A percentile compares a stretch with the other conserved stretches of the same genome.
Evolutionary conservation across 2,329 filamentous ascomycete genomes (phyloP).

Genomic region (Trichoderma sp.): DNA sequence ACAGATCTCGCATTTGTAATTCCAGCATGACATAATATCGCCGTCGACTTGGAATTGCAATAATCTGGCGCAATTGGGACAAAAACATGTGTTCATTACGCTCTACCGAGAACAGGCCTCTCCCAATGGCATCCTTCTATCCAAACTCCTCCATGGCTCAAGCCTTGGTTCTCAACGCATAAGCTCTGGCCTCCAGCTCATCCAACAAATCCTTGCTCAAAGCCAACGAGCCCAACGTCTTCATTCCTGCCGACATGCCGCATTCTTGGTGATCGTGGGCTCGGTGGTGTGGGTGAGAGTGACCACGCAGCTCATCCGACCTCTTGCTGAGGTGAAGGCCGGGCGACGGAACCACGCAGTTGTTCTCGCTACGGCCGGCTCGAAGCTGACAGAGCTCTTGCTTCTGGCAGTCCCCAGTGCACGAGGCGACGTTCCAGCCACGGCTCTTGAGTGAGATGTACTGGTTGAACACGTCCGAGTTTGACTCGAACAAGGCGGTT

Average conservation of each 20-base stretch:
- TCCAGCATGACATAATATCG: too few species aligned
- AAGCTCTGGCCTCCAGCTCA: conserved; percentile 23
- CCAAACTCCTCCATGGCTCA: background rate
- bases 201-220: conserved; percentile 27
- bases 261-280: conserved; percentile 28
- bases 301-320: conserved; percentile 22
- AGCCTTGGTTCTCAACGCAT: background rate
- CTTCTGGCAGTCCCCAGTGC: conserved; percentile 41
- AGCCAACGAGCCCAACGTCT: conserved; percentile 28
- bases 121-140: background rate
- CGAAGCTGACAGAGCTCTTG: conserved; percentile 51
- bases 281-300: conserved; percentile 21
- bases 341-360: conserved; percentile 42
- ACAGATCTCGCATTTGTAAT: background rate
- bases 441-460: conserved; percentile 49
- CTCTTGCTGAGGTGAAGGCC: conserved; percentile 36
- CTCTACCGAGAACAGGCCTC: background rate
- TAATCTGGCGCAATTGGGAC: background rate
- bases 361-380: conserved; percentile 51
- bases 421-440: conserved; percentile 41
- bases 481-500: conserved; percentile 45
- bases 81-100: background rate
- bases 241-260: conserved; percentile 29
- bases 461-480: conserved; percentile 42
- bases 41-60: background rate